phyloP scores from a whole-genome alignment of 768 basidiomycete species.

The Naganishia vaughanmartiniae region DNA sequence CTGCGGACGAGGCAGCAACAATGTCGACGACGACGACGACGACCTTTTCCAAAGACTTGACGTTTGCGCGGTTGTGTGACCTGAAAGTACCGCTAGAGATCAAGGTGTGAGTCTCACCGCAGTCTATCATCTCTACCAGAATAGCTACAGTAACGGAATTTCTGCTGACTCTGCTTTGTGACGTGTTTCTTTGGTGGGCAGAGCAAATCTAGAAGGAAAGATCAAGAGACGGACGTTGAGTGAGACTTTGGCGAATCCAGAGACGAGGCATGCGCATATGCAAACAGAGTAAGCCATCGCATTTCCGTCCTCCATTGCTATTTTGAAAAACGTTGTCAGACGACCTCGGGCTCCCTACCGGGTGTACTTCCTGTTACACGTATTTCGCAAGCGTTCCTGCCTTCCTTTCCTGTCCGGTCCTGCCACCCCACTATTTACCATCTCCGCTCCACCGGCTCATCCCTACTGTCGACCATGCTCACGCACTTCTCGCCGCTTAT shows the following conservation, averaged over 20 bases:
- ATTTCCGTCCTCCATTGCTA: constrained; percentile 28
- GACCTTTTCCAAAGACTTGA: constrained; percentile 74
- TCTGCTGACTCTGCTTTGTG: no score
- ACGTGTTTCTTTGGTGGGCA: no score
- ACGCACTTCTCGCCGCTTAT: constrained; percentile 29
- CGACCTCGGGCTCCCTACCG: no score
- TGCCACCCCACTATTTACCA: no score
- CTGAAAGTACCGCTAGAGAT: constrained; percentile 77
- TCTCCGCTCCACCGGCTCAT: no score
- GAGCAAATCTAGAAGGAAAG: constrained; percentile 66
- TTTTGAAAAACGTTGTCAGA: constrained; percentile 29
- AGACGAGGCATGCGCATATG: constrained; percentile 75
- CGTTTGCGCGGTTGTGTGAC: constrained; percentile 85
- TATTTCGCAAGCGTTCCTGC: no score
- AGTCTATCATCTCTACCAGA: no score
- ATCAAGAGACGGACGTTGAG: constrained; percentile 70
- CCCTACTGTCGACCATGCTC: no score
- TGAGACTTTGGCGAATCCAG: constrained; percentile 77
- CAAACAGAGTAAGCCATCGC: constrained; percentile 62
- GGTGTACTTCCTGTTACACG: no score
- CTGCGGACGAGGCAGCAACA: constrained; percentile 2
- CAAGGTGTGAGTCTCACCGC: constrained; percentile 48
- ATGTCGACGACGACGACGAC: not conserved
- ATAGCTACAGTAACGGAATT: no score
- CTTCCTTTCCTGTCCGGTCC: no score